phyloP scores from a whole-genome alignment of 2,329 filamentous ascomycete genomes.

The Cordyceps farinosa region DNA sequence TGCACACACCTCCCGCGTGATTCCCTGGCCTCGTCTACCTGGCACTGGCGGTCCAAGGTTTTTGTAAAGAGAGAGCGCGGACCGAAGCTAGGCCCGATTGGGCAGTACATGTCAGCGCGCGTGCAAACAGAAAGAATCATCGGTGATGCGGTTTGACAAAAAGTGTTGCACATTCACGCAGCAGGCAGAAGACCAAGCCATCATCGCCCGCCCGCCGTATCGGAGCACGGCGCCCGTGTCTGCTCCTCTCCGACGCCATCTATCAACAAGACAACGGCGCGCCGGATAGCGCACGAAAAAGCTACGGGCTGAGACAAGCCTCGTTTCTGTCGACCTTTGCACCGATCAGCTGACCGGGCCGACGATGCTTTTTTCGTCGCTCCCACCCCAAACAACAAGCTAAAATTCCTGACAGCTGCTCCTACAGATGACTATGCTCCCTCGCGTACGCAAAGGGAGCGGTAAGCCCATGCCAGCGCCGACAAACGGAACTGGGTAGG shows the following conservation, averaged over 20 bases:
- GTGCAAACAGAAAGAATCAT: background rate
- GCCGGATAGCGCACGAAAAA: background rate
- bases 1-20: background rate
- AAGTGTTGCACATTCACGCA: background rate
- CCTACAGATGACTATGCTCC: too few species aligned
- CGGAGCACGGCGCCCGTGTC: background rate
- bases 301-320: background rate
- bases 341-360: constrained; percentile 18
- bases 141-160: background rate
- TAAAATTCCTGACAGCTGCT: background rate
- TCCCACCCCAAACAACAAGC: background rate
- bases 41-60: background rate
- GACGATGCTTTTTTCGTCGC: background rate
- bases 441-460: background rate
- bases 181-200: background rate
- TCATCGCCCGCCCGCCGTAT: background rate
- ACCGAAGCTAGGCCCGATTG: background rate
- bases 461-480: constrained; percentile 4
- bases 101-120: constrained; percentile 8
- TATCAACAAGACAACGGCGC: background rate
- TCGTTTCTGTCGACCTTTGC: background rate
- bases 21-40: background rate
- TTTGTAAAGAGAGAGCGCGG: background rate
- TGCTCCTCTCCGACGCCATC: background rate
- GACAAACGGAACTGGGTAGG: background rate